phyloP scores from a whole-genome alignment of 352 stramenopile species.

The Phytophthora hybrid region DNA sequence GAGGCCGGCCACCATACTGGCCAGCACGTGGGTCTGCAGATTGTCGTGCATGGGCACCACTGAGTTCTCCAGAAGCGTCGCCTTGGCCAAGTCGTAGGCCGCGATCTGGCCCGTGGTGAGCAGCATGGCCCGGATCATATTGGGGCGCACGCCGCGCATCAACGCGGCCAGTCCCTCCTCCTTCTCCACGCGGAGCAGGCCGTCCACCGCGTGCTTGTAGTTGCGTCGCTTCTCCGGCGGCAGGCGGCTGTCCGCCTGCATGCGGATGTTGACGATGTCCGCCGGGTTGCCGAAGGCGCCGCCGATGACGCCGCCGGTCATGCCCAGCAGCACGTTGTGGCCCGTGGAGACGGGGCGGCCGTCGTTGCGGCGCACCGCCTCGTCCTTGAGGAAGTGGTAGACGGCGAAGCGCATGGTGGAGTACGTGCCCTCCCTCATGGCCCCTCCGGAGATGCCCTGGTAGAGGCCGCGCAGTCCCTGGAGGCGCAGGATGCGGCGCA shows the following conservation, averaged over 20 bases:
- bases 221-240: slow-evolving; percentile 72
- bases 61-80: slow-evolving; percentile 55
- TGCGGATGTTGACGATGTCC: slow-evolving; percentile 88
- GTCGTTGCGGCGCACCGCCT: slow-evolving; percentile 69
- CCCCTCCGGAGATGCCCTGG: slow-evolving; percentile 79
- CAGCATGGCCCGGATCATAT: slow-evolving; percentile 88
- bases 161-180: slow-evolving; percentile 75
- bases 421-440: slow-evolving; percentile 87
- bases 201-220: slow-evolving; percentile 85
- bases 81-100: slow-evolving; percentile 84
- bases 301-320: slow-evolving; percentile 73
- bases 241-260: slow-evolving; percentile 81
- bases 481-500: slow-evolving; percentile 66
- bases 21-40: slow-evolving; percentile 73
- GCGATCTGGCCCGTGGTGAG: slow-evolving; percentile 86
- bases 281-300: slow-evolving; percentile 77
- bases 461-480: slow-evolving; percentile 79
- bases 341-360: slow-evolving; percentile 70
- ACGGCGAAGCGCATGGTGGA: slow-evolving; percentile 87
- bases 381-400: slow-evolving; percentile 87
- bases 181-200: slow-evolving; percentile 64
- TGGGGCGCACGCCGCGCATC: slow-evolving; percentile 78
- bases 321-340: slow-evolving; percentile 78
- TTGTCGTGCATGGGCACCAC: slow-evolving; percentile 64
- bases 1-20: slow-evolving; percentile 82